Evolutionary conservation across 768 basidiomycete genomes (phyloP).

Genomic region (Xanthoconium purpureum): DNA sequence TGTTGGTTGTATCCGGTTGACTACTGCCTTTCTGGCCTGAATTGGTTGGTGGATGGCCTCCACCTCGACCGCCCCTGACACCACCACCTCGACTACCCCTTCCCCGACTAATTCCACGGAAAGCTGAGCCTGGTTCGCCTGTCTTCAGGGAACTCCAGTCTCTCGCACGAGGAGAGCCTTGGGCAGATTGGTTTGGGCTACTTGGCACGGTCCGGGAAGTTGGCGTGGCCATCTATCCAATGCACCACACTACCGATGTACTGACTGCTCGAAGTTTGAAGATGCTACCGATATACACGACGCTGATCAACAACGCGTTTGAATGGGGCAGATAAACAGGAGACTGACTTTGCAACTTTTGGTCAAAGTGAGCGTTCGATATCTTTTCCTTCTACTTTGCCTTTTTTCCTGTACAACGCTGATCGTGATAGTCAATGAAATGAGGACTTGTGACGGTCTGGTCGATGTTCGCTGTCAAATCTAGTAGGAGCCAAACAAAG

Average conservation of each 20-base stretch:
- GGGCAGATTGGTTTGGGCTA: slow-evolving; percentile 28
- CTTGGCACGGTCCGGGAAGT: slow-evolving; percentile 29
- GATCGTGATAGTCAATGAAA: neutral
- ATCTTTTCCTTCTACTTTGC: neutral
- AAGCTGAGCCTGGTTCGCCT: slow-evolving; percentile 48
- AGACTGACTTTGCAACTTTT: slow-evolving; percentile 14
- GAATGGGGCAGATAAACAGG: neutral
- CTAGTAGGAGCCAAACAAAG: slow-evolving; percentile 27
- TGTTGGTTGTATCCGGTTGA: slow-evolving; percentile 20
- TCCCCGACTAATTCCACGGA: slow-evolving; percentile 41
- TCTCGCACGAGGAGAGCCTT: slow-evolving; percentile 31
- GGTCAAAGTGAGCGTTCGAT: neutral
- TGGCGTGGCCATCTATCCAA: slow-evolving; percentile 42
- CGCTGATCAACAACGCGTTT: slow-evolving; percentile 11
- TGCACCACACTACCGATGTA: neutral
- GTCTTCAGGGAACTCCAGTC: slow-evolving; percentile 41
- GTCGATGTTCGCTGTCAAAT: neutral
- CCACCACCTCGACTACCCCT: slow-evolving; percentile 36
- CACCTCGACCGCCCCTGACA: slow-evolving; percentile 24
- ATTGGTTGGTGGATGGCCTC: slow-evolving; percentile 28
- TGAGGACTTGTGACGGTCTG: neutral
- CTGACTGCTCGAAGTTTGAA: neutral
- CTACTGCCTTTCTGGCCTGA: slow-evolving; percentile 22
- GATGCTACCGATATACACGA: slow-evolving; percentile 5
- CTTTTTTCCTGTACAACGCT: neutral